Base-by-base conservation (phyloP, 1,139 yeast genomes). In the Debaryomyces nepalensis region DNA sequence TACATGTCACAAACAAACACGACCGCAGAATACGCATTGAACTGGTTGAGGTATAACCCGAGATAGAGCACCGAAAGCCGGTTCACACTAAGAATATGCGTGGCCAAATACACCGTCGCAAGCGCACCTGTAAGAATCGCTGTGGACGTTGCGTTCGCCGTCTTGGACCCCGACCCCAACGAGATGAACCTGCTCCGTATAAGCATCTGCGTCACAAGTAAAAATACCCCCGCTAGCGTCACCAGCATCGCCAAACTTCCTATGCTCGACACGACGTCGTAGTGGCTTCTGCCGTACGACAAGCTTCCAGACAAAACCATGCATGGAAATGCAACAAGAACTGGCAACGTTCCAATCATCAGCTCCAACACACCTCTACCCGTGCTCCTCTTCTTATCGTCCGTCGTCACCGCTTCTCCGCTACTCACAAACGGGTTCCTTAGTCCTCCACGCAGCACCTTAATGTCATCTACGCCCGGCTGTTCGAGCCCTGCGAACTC, bases 11-110 rank as follows among this genome's bases (percentile, higher is more conserved):
- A 44, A 35, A 52, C 26, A 29, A 64, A 55, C 24, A 62, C 53
- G 22, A 58, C 33, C 12, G 58, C 46, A 1, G 70, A 61, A 48
- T 63, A 66, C 9, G 58, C 44, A 37, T 61, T 65, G 50, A 58
- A 54, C 11, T 53, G 59, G 44, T 64, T 59, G 43, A 64, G 45
- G 41, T 58, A 63, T 14, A 66, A 53, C 4, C 68, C 68, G 24
- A 67, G 48, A 22, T 49, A 52, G 9, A 66, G 40, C 38, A 58
- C 59, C 2, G 61, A 46, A 2, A 61, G 41, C 22, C 70, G 47
- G 32, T 51, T 51, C 5, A 58, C 45, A 1, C 65, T 54, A 26
- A 64, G 50, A 11, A 56, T 45, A 16, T 53, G 46, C 1, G 63
- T 42, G 16, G 56, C 52, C 27, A 49, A 43, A 39, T 40, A 57